Percentiles rank a stretch among this genome's conserved stretches.
phyloP scores from a whole-genome alignment of 2,329 filamentous ascomycete genomes.

The Aspergillus oerlinghausenensis region DNA sequence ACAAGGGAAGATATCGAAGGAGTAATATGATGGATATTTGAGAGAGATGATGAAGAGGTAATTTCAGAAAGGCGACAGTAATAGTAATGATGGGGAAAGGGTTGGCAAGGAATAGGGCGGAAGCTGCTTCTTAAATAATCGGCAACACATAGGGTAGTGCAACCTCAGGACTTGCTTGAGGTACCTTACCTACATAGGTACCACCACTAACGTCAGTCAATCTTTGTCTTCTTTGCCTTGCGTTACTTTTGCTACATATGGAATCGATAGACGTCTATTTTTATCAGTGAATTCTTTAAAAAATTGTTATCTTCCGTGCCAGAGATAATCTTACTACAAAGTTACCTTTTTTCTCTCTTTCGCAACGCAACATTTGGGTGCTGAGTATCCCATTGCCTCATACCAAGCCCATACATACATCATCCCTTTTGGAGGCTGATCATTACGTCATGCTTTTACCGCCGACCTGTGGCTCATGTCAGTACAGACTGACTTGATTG shows the following conservation, averaged over 20 bases:
- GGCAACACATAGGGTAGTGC: neutral
- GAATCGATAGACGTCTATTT: neutral
- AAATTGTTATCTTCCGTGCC: neutral
- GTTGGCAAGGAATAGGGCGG: neutral
- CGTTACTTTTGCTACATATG: neutral
- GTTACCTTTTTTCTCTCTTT: neutral
- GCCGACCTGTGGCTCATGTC: conserved; percentile 8
- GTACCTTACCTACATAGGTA: neutral
- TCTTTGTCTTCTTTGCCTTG: neutral
- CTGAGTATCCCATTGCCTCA: neutral
- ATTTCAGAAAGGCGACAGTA: conserved; percentile 11
- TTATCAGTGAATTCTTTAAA: neutral
- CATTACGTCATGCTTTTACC: conserved; percentile 10
- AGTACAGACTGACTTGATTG: conserved; percentile 1
- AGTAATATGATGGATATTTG: conserved; percentile 22
- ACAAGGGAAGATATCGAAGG: neutral
- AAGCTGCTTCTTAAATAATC: conserved; percentile 3
- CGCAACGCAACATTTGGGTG: neutral
- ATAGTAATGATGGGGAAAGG: neutral
- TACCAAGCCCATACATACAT: neutral
- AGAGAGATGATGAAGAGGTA: neutral
- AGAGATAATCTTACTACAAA: neutral
- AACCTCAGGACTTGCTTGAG: neutral
- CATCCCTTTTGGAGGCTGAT: neutral
- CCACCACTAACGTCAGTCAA: neutral